Base-by-base conservation (phyloP, 2,329 filamentous ascomycete genomes). In the Aspergillus terreus region DNA sequence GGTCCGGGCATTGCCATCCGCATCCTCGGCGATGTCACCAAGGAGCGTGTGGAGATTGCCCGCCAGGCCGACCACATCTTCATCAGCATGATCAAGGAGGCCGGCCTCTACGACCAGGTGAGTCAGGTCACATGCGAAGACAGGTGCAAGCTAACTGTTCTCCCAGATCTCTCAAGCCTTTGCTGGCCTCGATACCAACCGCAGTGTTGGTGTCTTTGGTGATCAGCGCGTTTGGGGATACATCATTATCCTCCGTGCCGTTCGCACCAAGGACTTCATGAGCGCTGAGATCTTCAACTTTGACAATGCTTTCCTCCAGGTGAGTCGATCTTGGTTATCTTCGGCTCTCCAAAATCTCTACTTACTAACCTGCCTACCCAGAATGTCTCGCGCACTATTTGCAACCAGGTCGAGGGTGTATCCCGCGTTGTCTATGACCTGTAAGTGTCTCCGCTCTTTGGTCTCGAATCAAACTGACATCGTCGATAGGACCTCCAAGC, bases 1-100 rank as follows among this genome's bases (percentile, higher is more conserved):
- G 58, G 54, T 54, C 86, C 85, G 11, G 84, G 85, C 47, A 83
- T 95, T 54, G 90, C 82, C 12, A 88, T 94, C 59, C 81, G 89
- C 48, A 86, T 96, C 54, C 76, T 96, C 1, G 92, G 92, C 33
- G 91, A 95, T 61, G 85, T 96, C 12, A 95, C 89, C 1, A 80
- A 78, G 2, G 87, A 92, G 66, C 82, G 87, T 40, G 86, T 96
- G 14, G 82, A 83, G 50, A 94, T 95, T 57, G 89, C 84, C 49
- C 67, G 73, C 36, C 58, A 71, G 52, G 73, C 73, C 7, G 73
- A 76, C 56, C 63, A 74, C 58, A 76, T 76, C 55, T 77, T 75
- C 63, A 76, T 77, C 59, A 63, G 62, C 35, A 73, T 71, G 67
- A 77, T 77, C 57, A 60, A 64, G 7, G 72, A 72, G 44, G 72